These are phyloP conservation scores for Fusarium metavorans DNA, from an alignment of 2,329 filamentous ascomycete species.

Conservation along the genomic window DNA sequence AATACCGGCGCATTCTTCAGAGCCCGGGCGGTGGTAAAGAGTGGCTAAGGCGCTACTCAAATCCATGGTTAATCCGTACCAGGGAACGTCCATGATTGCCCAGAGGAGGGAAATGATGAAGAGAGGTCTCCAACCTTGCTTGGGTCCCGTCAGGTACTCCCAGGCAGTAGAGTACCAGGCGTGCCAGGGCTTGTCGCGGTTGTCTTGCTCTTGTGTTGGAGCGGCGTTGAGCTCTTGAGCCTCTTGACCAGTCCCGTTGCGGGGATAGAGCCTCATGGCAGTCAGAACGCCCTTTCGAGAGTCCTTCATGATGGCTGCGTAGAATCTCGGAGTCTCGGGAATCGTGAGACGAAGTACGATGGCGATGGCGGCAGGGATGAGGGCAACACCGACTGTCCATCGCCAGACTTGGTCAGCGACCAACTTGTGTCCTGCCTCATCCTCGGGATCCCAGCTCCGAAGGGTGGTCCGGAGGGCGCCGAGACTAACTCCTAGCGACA, in stretches of 20 bases:
- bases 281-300: not conserved
- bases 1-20: not conserved
- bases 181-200: not conserved
- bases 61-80: constrained; percentile 25
- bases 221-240: not conserved
- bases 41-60: constrained; percentile 19
- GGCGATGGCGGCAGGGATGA: constrained; percentile 5
- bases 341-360: constrained; percentile 10
- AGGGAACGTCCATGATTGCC: constrained; percentile 24
- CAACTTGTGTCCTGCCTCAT: not conserved
- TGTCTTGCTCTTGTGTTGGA: not conserved
- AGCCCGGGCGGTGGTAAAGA: constrained; percentile 3
- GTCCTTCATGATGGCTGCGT: constrained; percentile 10
- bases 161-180: constrained; percentile 2
- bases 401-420: constrained; percentile 5
- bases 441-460: not conserved
- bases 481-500: constrained; percentile 1
- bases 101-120: constrained; percentile 18
- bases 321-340: constrained; percentile 7
- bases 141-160: constrained; percentile 10
- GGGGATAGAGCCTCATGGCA: constrained; percentile 3
- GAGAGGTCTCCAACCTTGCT: constrained; percentile 10
- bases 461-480: not conserved
- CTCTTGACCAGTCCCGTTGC: not conserved
- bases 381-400: constrained; percentile 8